These are phyloP conservation scores for Ramalina intermedia DNA, from an alignment of 495 filamentous ascomycete species.

Conservation along the genomic window DNA sequence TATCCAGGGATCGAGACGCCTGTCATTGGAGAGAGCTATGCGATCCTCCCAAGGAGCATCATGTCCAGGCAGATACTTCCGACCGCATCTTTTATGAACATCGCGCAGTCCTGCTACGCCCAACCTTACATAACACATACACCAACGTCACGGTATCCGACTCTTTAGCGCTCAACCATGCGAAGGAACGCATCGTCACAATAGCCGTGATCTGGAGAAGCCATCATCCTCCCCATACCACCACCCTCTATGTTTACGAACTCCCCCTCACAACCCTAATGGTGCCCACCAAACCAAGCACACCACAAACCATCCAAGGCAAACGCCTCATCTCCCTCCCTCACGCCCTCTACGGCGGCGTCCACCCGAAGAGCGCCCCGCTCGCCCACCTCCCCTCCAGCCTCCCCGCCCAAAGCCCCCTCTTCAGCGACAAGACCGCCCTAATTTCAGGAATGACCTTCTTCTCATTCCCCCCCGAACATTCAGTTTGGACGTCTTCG, in stretches of 20 bases:
- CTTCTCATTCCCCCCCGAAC: not conserved
- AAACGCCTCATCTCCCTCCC: conserved; percentile 4
- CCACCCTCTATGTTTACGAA: conserved; percentile 4
- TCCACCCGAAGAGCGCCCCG: not conserved
- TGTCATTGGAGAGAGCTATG: too few species aligned
- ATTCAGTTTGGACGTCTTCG: not conserved
- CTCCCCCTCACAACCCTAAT: not conserved
- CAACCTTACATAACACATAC: not conserved
- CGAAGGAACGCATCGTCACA: not conserved
- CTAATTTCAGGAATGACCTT: not conserved
- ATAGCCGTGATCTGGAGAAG: conserved; percentile 2
- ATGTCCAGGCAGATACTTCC: too few species aligned
- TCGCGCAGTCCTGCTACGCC: too few species aligned
- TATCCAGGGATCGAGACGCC: too few species aligned
- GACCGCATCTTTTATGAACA: too few species aligned
- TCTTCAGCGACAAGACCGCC: not conserved
- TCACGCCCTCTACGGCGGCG: not conserved
- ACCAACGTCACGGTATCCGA: not conserved
- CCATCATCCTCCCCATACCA: not conserved
- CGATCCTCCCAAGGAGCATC: too few species aligned
- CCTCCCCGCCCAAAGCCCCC: not conserved
- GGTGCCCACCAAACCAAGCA: not conserved
- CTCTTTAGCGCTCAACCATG: not conserved
- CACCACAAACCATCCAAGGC: not conserved
- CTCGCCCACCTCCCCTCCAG: not conserved